Evolutionary conservation across 73 alveolate genomes (phyloP).

Genomic region (Paramecium tetraurelia): DNA sequence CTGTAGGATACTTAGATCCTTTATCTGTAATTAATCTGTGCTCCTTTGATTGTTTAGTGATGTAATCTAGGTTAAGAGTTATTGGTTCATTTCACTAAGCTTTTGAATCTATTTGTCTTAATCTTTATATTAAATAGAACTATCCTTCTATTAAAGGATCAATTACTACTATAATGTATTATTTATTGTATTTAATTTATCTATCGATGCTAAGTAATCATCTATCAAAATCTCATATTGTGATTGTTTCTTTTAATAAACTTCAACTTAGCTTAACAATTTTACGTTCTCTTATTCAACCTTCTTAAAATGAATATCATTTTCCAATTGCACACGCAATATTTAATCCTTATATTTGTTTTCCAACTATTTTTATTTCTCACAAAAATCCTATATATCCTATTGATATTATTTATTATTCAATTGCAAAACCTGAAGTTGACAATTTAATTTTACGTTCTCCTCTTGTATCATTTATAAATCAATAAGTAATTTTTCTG

Average conservation of each 20-base stretch:
- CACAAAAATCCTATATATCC: neutral
- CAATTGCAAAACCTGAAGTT: neutral
- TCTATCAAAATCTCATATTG: neutral
- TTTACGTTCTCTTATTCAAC: neutral
- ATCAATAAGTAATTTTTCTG: neutral
- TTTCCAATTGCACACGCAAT: neutral
- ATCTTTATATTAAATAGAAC: neutral
- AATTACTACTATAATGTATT: neutral
- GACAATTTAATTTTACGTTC: neutral
- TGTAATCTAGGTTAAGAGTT: neutral
- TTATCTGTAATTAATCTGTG: neutral
- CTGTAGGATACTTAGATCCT: neutral
- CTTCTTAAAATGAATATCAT: neutral
- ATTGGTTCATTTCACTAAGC: neutral
- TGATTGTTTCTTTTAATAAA: neutral
- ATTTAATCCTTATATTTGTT: neutral
- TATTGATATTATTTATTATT: neutral
- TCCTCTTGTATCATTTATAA: neutral
- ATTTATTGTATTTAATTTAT: neutral
- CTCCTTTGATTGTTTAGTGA: neutral
- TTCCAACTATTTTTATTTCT: neutral
- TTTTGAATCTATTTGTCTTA: neutral
- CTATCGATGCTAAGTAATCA: neutral
- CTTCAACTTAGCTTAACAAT: neutral
- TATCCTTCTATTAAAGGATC: neutral